Evolutionary conservation across 2,329 filamentous ascomycete genomes (phyloP).

Genomic region (Simplicillium aogashimaense): DNA sequence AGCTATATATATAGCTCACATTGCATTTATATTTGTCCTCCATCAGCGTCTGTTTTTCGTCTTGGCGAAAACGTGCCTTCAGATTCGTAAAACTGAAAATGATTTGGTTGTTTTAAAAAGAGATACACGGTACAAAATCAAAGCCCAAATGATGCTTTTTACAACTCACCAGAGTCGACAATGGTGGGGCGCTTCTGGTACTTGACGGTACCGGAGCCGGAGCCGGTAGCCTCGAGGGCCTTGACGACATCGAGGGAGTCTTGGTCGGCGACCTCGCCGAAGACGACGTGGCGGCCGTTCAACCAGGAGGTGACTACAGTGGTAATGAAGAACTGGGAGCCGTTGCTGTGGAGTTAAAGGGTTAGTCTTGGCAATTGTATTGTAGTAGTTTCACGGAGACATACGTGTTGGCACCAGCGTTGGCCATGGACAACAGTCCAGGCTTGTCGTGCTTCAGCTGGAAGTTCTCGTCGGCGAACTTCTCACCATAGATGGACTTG

Average conservation of each 20-base stretch:
- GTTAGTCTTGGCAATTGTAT: conserved; percentile 8
- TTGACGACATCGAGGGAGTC: conserved; percentile 43
- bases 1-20: no score
- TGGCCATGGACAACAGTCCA: conserved; percentile 88
- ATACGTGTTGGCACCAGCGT: conserved; percentile 88
- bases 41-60: no score
- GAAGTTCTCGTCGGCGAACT: conserved; percentile 94
- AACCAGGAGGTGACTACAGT: conserved; percentile 85
- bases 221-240: conserved; percentile 52
- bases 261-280: conserved; percentile 58
- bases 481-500: conserved; percentile 91
- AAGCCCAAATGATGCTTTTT: conserved; percentile 15
- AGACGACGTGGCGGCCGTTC: conserved; percentile 75
- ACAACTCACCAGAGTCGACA: conserved; percentile 38
- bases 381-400: conserved; percentile 13
- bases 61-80: no score
- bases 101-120: neutral
- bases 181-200: conserved; percentile 51
- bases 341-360: conserved; percentile 61
- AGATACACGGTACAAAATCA: conserved; percentile 11
- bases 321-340: conserved; percentile 96
- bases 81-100: no score
- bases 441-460: conserved; percentile 59
- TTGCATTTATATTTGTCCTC: no score
- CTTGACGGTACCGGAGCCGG: conserved; percentile 42